phyloP scores from a whole-genome alignment of 2,329 filamentous ascomycete species.

The Cercospora nicotianae region DNA sequence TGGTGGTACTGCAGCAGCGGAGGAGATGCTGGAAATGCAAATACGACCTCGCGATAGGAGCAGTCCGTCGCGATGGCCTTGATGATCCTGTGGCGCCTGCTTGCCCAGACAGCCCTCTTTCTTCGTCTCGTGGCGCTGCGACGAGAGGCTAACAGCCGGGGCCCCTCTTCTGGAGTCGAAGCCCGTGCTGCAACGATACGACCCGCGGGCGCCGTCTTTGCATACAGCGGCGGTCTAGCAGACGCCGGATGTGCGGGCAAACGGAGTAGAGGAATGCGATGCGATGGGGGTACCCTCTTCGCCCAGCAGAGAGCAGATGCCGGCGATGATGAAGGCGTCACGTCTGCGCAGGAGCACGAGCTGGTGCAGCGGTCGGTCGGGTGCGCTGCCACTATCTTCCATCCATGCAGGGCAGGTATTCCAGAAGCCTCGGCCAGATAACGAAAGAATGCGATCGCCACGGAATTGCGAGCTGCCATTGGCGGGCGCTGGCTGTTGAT shows the following conservation, averaged over 20 bases:
- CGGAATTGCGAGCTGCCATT: not conserved
- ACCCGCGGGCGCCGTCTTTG: not conserved
- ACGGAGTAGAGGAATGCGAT: not conserved
- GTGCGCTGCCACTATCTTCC: not conserved
- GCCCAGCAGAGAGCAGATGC: not conserved
- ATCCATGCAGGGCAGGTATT: not conserved
- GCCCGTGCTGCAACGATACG: not conserved
- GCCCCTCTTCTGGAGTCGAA: not conserved
- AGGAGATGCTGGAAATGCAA: not conserved
- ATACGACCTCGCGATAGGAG: not conserved
- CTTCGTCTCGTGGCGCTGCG: not conserved
- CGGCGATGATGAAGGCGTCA: not conserved
- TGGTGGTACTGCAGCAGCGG: not conserved
- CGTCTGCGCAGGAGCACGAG: not conserved
- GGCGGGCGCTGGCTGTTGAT: not conserved
- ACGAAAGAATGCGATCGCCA: not conserved
- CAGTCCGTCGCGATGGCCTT: not conserved
- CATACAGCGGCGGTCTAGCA: too few relatives aligned
- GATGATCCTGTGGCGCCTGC: not conserved
- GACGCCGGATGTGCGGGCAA: not conserved
- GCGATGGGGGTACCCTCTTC: not conserved
- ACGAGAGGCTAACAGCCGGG: not conserved
- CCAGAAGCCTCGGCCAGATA: not conserved
- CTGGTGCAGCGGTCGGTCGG: not conserved
- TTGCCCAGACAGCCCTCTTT: not conserved